These are phyloP conservation scores for Eucalyptus camaldulensis DNA, from an alignment of 345 rosid genomes.

Conservation along the genomic window DNA sequence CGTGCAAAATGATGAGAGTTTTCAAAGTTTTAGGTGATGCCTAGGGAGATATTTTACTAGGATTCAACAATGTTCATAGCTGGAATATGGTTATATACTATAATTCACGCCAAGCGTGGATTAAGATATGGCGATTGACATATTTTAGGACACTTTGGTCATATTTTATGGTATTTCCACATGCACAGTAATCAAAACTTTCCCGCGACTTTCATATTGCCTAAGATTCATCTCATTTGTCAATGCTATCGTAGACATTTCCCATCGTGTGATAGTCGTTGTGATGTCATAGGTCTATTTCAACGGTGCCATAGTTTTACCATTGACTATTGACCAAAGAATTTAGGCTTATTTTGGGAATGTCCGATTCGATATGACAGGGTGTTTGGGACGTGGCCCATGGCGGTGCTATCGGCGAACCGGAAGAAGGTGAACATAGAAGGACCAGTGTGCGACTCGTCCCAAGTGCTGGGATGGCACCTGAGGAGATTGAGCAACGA, in stretches of 20 bases:
- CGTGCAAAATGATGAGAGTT: neutral
- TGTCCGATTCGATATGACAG: constrained; percentile 9
- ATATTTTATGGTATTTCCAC: neutral
- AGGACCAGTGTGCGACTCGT: constrained; percentile 77
- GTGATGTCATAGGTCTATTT: neutral
- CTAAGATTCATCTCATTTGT: neutral
- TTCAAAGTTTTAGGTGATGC: neutral
- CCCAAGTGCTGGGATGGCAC: constrained; percentile 91
- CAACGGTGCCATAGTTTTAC: neutral
- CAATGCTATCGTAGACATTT: neutral
- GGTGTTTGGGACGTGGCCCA: constrained; percentile 87
- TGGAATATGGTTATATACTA: neutral
- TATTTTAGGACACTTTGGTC: neutral
- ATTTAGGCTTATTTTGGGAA: neutral
- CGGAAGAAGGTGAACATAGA: constrained; percentile 53
- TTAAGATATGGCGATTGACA: neutral
- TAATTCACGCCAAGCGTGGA: neutral
- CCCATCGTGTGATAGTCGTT: neutral
- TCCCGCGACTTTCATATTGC: neutral
- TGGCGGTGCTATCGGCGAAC: constrained; percentile 60
- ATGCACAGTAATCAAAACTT: neutral
- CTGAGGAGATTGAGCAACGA: constrained; percentile 36
- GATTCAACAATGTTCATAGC: neutral
- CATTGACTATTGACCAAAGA: neutral
- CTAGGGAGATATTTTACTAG: neutral